These are phyloP conservation scores for Boletus reticuloceps DNA, from an alignment of 768 basidiomycete genomes.

Conservation along the genomic window DNA sequence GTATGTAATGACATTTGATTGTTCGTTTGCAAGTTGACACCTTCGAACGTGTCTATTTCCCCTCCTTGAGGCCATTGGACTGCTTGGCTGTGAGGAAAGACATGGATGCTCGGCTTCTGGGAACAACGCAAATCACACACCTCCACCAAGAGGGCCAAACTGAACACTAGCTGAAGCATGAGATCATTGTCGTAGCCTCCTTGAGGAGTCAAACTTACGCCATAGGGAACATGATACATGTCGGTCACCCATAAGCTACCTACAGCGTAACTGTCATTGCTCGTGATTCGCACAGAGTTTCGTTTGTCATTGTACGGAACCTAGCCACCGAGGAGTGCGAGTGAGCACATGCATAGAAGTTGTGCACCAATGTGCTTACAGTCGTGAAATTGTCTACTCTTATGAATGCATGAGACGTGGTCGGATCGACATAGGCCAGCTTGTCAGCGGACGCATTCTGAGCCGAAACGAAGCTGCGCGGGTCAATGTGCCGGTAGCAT, in stretches of 20 bases:
- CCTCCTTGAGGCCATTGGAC: constrained; percentile 61
- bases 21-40: constrained; percentile 61
- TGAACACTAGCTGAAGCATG: constrained; percentile 47
- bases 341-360: not conserved
- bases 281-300: constrained; percentile 64
- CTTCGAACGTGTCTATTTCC: constrained; percentile 82
- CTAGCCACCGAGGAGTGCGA: constrained; percentile 5
- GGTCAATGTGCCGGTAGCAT: not conserved
- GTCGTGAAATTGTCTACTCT: constrained; percentile 68
- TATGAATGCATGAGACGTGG: constrained; percentile 72
- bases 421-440: constrained; percentile 60
- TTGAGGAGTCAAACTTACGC: constrained; percentile 38
- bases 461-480: constrained; percentile 46
- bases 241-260: constrained; percentile 67
- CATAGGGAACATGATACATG: constrained; percentile 62
- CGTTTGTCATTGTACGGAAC: constrained; percentile 51
- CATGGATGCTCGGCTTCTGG: not conserved
- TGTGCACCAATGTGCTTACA: constrained; percentile 29
- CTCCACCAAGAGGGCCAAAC: constrained; percentile 69
- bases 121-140: constrained; percentile 4
- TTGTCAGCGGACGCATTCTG: constrained; percentile 42
- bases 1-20: constrained; percentile 82
- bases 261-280: constrained; percentile 51
- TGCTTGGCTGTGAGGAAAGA: constrained; percentile 39
- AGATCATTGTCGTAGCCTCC: not conserved